phyloP scores from a whole-genome alignment of 148 eudicot genomes.

The Spergularia bocconei region DNA sequence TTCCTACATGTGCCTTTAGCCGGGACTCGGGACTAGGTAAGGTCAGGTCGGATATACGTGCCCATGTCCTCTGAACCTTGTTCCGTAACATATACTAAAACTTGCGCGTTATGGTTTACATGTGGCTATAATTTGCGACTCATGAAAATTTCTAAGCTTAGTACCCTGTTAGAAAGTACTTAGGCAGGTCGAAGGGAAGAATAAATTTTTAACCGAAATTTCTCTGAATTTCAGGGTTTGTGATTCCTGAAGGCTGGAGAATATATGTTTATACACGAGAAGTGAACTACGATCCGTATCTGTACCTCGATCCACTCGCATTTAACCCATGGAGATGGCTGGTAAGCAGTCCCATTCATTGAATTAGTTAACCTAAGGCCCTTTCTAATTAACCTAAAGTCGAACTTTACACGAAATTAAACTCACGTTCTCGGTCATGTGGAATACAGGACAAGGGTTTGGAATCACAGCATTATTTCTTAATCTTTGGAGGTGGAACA shows the following conservation, averaged over 20 bases:
- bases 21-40: not conserved
- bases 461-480: constrained; percentile 63
- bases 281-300: constrained; percentile 70
- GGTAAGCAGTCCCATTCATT: constrained; percentile 38
- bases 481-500: constrained; percentile 90
- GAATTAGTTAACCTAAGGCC: not conserved
- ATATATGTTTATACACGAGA: constrained; percentile 94
- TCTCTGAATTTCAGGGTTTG: constrained; percentile 48
- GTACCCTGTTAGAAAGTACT: not conserved
- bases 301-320: constrained; percentile 75
- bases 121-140: too few relatives aligned
- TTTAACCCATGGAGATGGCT: constrained; percentile 99
- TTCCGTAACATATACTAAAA: not conserved
- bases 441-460: constrained; percentile 56
- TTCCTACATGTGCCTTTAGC: not conserved
- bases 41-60: not conserved
- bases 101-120: too few relatives aligned
- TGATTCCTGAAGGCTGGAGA: constrained; percentile 96
- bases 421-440: not conserved
- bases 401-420: not conserved
- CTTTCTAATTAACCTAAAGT: not conserved
- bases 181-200: not conserved
- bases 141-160: too few relatives aligned
- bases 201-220: not conserved
- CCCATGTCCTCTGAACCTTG: not conserved